phyloP scores from a whole-genome alignment of 2,329 filamentous ascomycete genomes.

The Sarocladiaceae sp. region DNA sequence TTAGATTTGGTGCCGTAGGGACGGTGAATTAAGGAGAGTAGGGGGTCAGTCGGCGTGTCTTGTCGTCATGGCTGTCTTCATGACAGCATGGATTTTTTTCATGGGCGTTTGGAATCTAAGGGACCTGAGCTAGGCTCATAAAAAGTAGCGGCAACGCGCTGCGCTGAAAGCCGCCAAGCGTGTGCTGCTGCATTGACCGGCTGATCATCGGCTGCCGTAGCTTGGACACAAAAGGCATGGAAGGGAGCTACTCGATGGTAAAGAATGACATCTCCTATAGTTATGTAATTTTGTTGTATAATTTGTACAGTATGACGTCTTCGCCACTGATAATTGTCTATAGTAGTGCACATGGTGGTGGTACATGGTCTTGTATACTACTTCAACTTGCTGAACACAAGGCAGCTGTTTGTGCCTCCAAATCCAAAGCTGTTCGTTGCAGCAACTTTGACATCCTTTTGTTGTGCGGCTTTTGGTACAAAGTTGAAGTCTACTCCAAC shows the following conservation, averaged over 20 bases:
- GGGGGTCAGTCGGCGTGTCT: slow-evolving; percentile 14
- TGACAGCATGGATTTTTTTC: slow-evolving; percentile 22
- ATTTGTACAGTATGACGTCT: too few relatives aligned
- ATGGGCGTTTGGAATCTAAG: not conserved
- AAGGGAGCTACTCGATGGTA: too few relatives aligned
- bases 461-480: slow-evolving; percentile 67
- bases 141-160: not conserved
- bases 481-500: slow-evolving; percentile 79
- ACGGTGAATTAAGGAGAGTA: slow-evolving; percentile 8
- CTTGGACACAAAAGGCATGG: too few relatives aligned
- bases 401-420: slow-evolving; percentile 88
- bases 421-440: slow-evolving; percentile 97
- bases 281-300: too few relatives aligned
- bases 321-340: not conserved
- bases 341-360: too few relatives aligned
- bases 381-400: slow-evolving; percentile 61
- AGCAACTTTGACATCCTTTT: slow-evolving; percentile 66
- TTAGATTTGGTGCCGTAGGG: too few relatives aligned
- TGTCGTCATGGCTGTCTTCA: slow-evolving; percentile 25
- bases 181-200: slow-evolving; percentile 15
- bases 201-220: slow-evolving; percentile 19
- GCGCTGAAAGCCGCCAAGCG: too few relatives aligned
- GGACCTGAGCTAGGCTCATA: not conserved
- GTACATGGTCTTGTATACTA: too few relatives aligned
- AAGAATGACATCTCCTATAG: too few relatives aligned